Evolutionary conservation across 495 filamentous ascomycete species (phyloP).

Genomic region (Penicillium crystallinum): DNA sequence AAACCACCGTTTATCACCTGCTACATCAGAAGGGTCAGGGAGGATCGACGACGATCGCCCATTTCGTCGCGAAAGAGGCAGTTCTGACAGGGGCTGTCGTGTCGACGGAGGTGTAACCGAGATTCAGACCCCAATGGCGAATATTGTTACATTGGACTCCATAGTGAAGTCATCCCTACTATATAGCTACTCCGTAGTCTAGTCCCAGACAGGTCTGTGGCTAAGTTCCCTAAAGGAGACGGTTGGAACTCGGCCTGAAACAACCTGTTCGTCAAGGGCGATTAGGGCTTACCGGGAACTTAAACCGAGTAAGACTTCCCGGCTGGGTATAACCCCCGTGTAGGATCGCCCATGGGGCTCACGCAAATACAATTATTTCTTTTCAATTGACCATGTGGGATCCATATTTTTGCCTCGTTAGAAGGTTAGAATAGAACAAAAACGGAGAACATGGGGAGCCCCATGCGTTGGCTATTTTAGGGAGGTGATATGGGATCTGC

Average conservation of each 20-base stretch:
- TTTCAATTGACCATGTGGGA: background rate
- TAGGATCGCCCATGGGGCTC: conserved; percentile 10
- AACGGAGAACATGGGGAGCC: background rate
- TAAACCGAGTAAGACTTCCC: conserved; percentile 9
- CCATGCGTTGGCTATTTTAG: conserved; percentile 7
- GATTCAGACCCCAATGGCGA: background rate
- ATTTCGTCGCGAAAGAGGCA: background rate
- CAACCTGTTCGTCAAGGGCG: conserved; percentile 25
- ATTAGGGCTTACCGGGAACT: conserved; percentile 9
- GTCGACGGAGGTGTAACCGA: background rate
- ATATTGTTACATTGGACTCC: too few species aligned
- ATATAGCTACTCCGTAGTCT: background rate
- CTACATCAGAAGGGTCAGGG: background rate
- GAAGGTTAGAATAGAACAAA: too few species aligned
- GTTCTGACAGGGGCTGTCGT: background rate
- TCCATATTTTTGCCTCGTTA: background rate
- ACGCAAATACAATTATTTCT: background rate
- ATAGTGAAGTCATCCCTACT: too few species aligned
- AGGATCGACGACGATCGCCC: conserved; percentile 6
- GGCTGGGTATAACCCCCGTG: conserved; percentile 19
- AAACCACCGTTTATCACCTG: conserved; percentile 1
- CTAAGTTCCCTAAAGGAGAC: background rate
- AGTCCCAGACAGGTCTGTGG: background rate
- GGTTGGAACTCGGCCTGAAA: conserved; percentile 12
- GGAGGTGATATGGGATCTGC: conserved; percentile 1